These are phyloP conservation scores for Trichoderma breve DNA, from an alignment of 2,329 filamentous ascomycete genomes.

Conservation along the genomic window DNA sequence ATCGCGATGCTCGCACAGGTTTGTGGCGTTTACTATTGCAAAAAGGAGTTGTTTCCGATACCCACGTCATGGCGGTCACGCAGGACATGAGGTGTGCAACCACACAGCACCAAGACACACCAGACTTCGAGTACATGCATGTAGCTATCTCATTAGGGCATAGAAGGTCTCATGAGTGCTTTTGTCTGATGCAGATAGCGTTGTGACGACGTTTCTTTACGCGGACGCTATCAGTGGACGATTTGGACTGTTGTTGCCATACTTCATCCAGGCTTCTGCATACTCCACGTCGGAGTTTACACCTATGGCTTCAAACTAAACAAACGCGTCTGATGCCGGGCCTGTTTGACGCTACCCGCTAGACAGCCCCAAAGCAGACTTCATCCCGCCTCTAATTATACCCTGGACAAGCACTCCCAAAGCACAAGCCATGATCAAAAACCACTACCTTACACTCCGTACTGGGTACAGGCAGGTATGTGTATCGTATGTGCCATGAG, in stretches of 20 bases:
- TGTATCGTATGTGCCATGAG: not conserved
- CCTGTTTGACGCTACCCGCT: not conserved
- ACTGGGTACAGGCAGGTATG: not conserved
- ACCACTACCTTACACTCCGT: not conserved
- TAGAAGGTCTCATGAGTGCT: not conserved
- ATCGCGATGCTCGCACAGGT: not conserved
- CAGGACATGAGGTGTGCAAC: not conserved
- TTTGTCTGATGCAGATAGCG: not conserved
- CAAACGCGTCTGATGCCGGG: not conserved
- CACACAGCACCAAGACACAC: not conserved
- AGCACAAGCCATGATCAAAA: not conserved
- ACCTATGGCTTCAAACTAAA: not conserved
- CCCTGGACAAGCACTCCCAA: not conserved
- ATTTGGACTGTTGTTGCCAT: not conserved
- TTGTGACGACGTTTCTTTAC: not conserved
- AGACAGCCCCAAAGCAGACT: not conserved
- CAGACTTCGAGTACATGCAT: not conserved
- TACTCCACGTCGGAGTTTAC: not conserved
- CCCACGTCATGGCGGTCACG: not conserved
- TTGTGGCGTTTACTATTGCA: not conserved
- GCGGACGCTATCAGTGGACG: not conserved
- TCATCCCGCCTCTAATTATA: not conserved
- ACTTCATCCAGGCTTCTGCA: not conserved
- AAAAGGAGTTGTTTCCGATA: not conserved
- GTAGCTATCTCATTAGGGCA: not conserved